Conservation (phyloP, 768 basidiomycete genomes). For the Dioszegia crocea region DNA sequence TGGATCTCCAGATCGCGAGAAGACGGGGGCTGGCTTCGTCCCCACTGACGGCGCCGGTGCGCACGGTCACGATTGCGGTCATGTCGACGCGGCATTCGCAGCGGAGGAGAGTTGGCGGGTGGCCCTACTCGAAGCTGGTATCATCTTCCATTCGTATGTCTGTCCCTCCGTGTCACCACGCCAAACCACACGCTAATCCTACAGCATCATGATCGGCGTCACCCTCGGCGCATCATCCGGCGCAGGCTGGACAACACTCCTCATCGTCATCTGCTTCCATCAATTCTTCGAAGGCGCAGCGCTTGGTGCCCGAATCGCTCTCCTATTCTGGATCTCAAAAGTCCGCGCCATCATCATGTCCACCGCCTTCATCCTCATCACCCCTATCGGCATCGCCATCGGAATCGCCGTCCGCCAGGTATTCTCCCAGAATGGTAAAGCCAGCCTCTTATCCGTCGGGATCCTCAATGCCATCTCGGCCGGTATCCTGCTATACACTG, state of each 20-base stretch:
- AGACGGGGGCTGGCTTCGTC: not conserved
- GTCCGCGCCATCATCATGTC: constrained; percentile 29
- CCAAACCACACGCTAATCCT: constrained; percentile 34
- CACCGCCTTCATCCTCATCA: constrained; percentile 33
- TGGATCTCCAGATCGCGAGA: constrained; percentile 1
- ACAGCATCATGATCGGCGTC: constrained; percentile 50
- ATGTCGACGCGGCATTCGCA: constrained; percentile 24
- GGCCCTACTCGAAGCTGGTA: constrained; percentile 43
- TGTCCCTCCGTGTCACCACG: not conserved
- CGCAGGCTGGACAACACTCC: constrained; percentile 45
- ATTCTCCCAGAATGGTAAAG: constrained; percentile 43
- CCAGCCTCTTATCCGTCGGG: constrained; percentile 39
- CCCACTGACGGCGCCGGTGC: not conserved
- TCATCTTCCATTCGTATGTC: constrained; percentile 46
- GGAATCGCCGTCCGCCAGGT: constrained; percentile 45
- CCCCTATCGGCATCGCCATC: constrained; percentile 43
- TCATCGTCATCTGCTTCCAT: constrained; percentile 46
- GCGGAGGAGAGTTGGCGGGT: constrained; percentile 42
- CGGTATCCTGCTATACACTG: constrained; percentile 43
- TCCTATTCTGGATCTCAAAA: constrained; percentile 28
- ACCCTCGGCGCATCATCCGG: constrained; percentile 33
- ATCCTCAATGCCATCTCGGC: constrained; percentile 46
- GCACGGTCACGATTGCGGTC: constrained; percentile 7
- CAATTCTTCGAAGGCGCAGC: constrained; percentile 32
- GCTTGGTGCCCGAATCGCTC: constrained; percentile 42